phyloP scores from a whole-genome alignment of 73 alveolate species.

The Paramecium biaurelia region DNA sequence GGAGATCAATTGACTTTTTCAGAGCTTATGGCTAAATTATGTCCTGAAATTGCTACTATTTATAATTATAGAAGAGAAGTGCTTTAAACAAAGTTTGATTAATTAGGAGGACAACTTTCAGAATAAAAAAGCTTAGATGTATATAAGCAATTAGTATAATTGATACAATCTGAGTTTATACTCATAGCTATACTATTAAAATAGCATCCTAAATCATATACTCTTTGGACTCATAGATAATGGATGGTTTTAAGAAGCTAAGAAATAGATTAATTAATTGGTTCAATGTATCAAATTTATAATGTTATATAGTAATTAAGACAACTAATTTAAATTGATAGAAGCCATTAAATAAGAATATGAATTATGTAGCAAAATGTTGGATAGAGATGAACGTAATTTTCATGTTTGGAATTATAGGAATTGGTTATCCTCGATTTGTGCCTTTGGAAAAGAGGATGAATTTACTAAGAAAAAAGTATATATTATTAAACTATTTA shows the following conservation, averaged over 20 bases:
- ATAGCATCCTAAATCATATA: slow-evolving; percentile 83
- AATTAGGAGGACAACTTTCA: background rate
- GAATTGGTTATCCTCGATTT: slow-evolving; percentile 50
- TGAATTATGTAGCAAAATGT: slow-evolving; percentile 84
- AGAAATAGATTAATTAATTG: slow-evolving; percentile 68
- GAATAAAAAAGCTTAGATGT: background rate
- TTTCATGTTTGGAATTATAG: slow-evolving; percentile 96
- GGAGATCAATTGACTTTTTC: slow-evolving; percentile 79
- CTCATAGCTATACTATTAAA: slow-evolving; percentile 72
- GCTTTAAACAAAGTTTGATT: slow-evolving; percentile 59
- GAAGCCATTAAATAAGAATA: slow-evolving; percentile 74
- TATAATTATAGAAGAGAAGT: slow-evolving; percentile 90
- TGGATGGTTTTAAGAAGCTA: slow-evolving; percentile 84
- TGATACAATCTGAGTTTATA: slow-evolving; percentile 70
- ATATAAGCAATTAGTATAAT: slow-evolving; percentile 55
- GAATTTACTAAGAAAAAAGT: slow-evolving; percentile 70
- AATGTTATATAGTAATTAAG: background rate
- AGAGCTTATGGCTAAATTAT: slow-evolving; percentile 72
- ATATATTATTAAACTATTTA: background rate
- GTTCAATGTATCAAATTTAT: background rate
- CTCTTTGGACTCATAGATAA: slow-evolving; percentile 91
- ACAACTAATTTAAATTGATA: slow-evolving; percentile 1
- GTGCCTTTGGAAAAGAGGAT: slow-evolving; percentile 57
- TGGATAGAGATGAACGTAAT: slow-evolving; percentile 85
- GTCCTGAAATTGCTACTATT: slow-evolving; percentile 86